These are phyloP conservation scores for Lepiota subincarnata DNA, from an alignment of 768 basidiomycete species.

Conservation along the genomic window DNA sequence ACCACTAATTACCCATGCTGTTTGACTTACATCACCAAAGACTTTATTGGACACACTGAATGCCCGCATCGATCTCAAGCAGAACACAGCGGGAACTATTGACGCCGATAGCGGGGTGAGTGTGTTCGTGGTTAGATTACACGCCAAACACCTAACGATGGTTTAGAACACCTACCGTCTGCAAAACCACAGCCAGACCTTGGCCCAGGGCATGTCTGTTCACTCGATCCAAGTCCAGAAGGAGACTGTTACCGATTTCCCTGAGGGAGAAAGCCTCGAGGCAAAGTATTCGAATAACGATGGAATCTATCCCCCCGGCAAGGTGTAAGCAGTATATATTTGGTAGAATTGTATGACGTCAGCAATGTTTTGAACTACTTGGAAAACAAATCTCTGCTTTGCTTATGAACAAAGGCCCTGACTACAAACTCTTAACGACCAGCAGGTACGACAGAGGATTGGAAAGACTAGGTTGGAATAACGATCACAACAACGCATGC, in stretches of 20 bases:
- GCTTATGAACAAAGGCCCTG: not conserved
- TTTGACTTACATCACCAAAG: slow-evolving; percentile 16
- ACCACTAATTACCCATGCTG: not conserved
- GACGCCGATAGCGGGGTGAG: slow-evolving; percentile 20
- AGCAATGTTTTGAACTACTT: not conserved
- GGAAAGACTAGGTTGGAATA: slow-evolving; percentile 50
- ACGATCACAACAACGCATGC: slow-evolving; percentile 45
- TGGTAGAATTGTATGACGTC: not conserved
- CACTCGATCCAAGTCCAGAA: slow-evolving; percentile 15
- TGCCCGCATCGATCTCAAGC: slow-evolving; percentile 27
- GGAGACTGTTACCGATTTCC: slow-evolving; percentile 13
- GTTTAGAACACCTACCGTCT: slow-evolving; percentile 20
- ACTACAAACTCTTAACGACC: slow-evolving; percentile 45
- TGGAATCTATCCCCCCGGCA: not conserved
- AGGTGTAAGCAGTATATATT: not conserved
- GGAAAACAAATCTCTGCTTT: not conserved
- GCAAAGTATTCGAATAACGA: slow-evolving; percentile 5
- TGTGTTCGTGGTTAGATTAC: slow-evolving; percentile 4
- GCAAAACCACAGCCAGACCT: slow-evolving; percentile 20
- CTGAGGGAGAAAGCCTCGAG: slow-evolving; percentile 2
- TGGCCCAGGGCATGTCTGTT: slow-evolving; percentile 13
- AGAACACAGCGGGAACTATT: slow-evolving; percentile 20
- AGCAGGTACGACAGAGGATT: slow-evolving; percentile 57
- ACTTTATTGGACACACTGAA: slow-evolving; percentile 39
- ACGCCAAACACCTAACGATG: slow-evolving; percentile 8